phyloP scores from a whole-genome alignment of 352 stramenopile species.

The Saprolegnia parasitica region DNA sequence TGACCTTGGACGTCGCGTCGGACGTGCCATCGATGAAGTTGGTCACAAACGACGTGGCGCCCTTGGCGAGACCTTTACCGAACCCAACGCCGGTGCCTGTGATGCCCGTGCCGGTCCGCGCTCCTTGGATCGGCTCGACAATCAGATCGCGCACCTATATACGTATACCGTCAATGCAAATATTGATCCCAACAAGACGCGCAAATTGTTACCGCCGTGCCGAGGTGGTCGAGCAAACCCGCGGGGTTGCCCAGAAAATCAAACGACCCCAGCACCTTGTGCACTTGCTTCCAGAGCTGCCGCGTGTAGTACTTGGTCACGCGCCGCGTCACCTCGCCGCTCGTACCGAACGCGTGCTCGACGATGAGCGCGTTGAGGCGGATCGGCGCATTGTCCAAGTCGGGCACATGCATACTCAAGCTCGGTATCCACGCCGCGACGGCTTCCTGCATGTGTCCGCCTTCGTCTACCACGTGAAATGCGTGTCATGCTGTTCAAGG shows the following conservation, averaged over 20 bases:
- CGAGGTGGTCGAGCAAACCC: conserved; percentile 91
- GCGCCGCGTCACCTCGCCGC: conserved; percentile 66
- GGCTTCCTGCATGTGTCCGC: neutral
- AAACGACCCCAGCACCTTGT: conserved; percentile 85
- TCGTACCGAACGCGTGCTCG: conserved; percentile 86
- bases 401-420: conserved; percentile 80
- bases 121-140: conserved; percentile 92
- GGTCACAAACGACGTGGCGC: conserved; percentile 78
- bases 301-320: conserved; percentile 89
- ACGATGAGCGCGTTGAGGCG: conserved; percentile 85
- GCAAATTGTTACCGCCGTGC: conserved; percentile 82
- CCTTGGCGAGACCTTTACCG: conserved; percentile 80
- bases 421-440: conserved; percentile 77
- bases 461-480: neutral
- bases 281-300: conserved; percentile 84
- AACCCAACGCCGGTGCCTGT: conserved; percentile 60
- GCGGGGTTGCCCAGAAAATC: conserved; percentile 87
- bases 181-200: neutral
- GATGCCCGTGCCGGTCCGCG: conserved; percentile 63
- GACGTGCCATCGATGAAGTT: conserved; percentile 86
- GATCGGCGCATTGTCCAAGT: conserved; percentile 85
- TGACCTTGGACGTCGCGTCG: conserved; percentile 84
- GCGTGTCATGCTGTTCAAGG: neutral
- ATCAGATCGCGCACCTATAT: conserved; percentile 91
- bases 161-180: neutral